These are phyloP conservation scores for Citropsis articulata DNA, from an alignment of 345 rosid genomes.

Conservation along the genomic window DNA sequence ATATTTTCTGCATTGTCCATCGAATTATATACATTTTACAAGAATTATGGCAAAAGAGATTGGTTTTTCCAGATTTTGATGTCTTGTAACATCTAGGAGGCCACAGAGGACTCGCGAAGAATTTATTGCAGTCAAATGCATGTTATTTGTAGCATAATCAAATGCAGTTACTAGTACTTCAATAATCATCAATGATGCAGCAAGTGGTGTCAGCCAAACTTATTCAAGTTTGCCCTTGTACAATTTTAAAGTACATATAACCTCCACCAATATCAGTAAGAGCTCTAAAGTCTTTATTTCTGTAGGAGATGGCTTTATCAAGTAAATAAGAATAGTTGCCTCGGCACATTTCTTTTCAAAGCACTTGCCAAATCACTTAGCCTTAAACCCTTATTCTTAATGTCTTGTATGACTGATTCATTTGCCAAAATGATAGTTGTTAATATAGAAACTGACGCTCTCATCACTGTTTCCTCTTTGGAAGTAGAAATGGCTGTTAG, in stretches of 20 bases:
- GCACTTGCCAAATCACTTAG: conserved; percentile 66
- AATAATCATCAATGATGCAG: conserved; percentile 84
- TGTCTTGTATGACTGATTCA: conserved; percentile 52
- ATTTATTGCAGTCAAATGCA: conserved; percentile 65
- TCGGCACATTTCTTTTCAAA: conserved; percentile 70
- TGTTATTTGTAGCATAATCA: conserved; percentile 64
- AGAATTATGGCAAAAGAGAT: conserved; percentile 68
- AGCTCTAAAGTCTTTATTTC: conserved; percentile 84
- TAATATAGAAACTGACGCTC: conserved; percentile 66
- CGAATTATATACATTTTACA: conserved; percentile 84
- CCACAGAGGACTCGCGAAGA: conserved; percentile 64
- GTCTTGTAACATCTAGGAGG: conserved; percentile 59
- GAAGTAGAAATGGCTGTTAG: conserved; percentile 68
- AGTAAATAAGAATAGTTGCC: conserved; percentile 71
- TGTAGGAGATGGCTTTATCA: conserved; percentile 75
- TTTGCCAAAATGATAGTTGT: conserved; percentile 56
- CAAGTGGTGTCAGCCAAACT: conserved; percentile 59
- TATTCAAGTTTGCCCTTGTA: conserved; percentile 35
- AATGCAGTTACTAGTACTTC: conserved; percentile 84
- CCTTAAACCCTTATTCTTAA: conserved; percentile 68
- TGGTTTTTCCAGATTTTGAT: conserved; percentile 46
- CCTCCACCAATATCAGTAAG: conserved; percentile 70
- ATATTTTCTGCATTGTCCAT: conserved; percentile 65
- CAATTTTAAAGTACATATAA: conserved; percentile 52
- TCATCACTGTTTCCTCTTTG: conserved; percentile 59